Evolutionary conservation across 2,329 filamentous ascomycete genomes (phyloP), one percentile per base, ranked within the genome.

Genomic region (Penicillium sp.): DNA sequence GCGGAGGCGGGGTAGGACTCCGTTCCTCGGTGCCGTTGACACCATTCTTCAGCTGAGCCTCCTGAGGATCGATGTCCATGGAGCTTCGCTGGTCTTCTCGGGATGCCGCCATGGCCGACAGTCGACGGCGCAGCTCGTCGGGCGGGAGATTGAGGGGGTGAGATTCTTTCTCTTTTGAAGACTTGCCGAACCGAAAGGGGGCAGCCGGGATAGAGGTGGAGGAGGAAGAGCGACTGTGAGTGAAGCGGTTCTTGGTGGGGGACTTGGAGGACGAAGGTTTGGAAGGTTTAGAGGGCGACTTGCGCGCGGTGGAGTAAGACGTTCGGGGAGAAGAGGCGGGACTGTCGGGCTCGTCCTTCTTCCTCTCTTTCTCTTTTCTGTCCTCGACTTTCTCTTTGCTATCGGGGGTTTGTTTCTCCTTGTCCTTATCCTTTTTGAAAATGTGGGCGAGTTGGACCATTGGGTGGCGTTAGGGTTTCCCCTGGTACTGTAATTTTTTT

Each of bases 141-240:
- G 91, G 91, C 2, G 88, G 90, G 20, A 95, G 83, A 67, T 96
- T 96, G 46, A 96, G 81, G 35, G 92, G 92, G 72, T 96, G 92
- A 2, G 85, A 87, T 69, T 92, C 83, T 58, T 79, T 79, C 55
- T 70, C 69, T 64, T 65, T 63, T 16, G 69, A 64, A 53, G 66
- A 66, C 55, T 71, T 33, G 14, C 55, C 49, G 46, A 60, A 63
- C 42, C 65, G 72, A 69, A 57, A 72, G 70, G 61, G 59, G 63
- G 56, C 61, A 61, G 61, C 56, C 44, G 63, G 56, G 44, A 49
- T 60, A 38, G 68, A 64, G 22, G 62, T 48, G 18, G 62, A 65
- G 16, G 68, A 66, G n/a, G 68, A 66, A 16, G 69, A 69, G 52
- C 65, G 67, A 60, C 61, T 65, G 58, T 66, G 62, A 18, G 58